Base-by-base conservation (phyloP, 352 stramenopile genomes). In the Pythium monospermum region DNA sequence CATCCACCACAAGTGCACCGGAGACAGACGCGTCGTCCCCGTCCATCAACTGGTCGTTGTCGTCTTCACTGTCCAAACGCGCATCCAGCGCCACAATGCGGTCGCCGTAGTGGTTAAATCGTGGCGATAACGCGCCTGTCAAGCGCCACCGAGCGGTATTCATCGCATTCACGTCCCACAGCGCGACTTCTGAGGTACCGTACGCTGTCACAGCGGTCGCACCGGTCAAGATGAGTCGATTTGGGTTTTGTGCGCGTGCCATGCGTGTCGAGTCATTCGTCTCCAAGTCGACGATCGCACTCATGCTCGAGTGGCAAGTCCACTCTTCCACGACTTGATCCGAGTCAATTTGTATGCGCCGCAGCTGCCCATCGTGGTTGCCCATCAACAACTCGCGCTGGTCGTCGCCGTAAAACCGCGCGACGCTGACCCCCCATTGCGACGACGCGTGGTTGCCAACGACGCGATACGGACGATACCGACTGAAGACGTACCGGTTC, bases 71-170 rank as follows among this genome's bases (percentile, higher is more conserved):
- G 5, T 72, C 64, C 12, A 59, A 43, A 7, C 76, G 68, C 16
- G 64, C 78, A 26, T 91, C 80, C 1, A 91, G 55, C 1, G 78
- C 68, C 6, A 90, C 83, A 41, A 94, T 51, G 2, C 68, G 74
- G 50, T 94, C 83, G 21, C 83, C 83, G 28, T 77, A 89, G 27
- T 90, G 68, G 28, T 87, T 94, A 49, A 89, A 94, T n/a, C 72
- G 66, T 15, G 80, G 76, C 35, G 66, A 74, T 22, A 86, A 50
- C 7, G 53, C 77, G 7, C 73, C 73, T 6, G 68, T 55, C n/a
- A 91, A 79, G 7, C 72, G 64, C 83, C 83, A 94, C 5, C 76
- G 73, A 44, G 78, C 68, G 26, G 66, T 49, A 12, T 71, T 59
- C 70, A 85, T 89, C 13, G 66, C 53, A 15, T 77, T 86, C 13